A percentile compares a stretch with the other conserved stretches of the same genome.
Conservation (phyloP, 2,329 filamentous ascomycete genomes). For the Talaromyces sp. region DNA sequence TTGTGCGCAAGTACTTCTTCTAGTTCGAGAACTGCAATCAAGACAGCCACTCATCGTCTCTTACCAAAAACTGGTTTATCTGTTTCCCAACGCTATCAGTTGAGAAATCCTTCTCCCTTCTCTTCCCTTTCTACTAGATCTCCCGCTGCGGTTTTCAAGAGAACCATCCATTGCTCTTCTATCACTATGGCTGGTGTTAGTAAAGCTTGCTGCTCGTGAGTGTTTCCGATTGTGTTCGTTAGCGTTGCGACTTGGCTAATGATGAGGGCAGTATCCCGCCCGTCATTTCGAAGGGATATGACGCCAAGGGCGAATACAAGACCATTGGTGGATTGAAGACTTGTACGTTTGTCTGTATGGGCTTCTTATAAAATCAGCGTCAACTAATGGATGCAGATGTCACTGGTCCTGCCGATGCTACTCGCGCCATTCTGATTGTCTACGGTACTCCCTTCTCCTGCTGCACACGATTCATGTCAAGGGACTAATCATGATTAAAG, state of each 20-base stretch:
- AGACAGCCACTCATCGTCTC: background rate
- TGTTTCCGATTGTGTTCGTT: background rate
- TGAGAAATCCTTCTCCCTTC: background rate
- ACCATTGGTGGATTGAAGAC: conserved; percentile 60
- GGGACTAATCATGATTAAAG: conserved; percentile 29
- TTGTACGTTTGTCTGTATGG: conserved; percentile 39
- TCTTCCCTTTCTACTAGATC: background rate
- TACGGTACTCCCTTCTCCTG: conserved; percentile 37
- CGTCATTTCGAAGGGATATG: conserved; percentile 46
- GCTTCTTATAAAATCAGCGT: background rate
- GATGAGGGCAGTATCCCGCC: conserved; percentile 37
- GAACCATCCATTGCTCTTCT: conserved; percentile 24
- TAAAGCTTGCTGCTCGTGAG: conserved; percentile 45
- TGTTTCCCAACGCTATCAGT: background rate
- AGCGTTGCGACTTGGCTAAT: conserved; percentile 14
- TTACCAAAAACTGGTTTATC: background rate
- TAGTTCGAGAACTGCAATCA: background rate
- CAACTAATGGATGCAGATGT: conserved; percentile 40
- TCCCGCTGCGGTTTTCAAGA: background rate
- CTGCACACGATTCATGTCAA: background rate
- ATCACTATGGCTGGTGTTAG: conserved; percentile 39
- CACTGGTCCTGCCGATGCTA: conserved; percentile 55
- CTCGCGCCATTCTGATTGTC: conserved; percentile 56
- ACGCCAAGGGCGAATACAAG: conserved; percentile 57
- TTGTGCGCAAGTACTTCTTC: background rate